phyloP scores from a whole-genome alignment of 495 filamentous ascomycete species.

The Collariella sp. region DNA sequence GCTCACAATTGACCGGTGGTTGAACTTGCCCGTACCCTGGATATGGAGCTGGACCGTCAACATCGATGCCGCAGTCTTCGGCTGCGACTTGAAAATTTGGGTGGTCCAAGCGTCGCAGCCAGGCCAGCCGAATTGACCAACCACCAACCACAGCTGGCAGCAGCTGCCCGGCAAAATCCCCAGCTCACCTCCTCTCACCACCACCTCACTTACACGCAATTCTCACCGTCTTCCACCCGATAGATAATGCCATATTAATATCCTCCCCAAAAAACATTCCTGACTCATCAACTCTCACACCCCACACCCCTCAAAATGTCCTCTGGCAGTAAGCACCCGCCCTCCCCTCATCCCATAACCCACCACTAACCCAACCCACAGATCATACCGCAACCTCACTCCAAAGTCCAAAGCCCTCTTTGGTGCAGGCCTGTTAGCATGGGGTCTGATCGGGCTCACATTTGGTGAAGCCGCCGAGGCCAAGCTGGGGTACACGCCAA shows the following conservation, averaged over 20 bases:
- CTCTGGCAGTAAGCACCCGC: constrained; percentile 16
- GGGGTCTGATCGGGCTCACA: constrained; percentile 37
- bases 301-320: constrained; percentile 13
- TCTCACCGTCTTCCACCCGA: background rate
- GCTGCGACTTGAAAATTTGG: constrained; percentile 22
- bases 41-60: background rate
- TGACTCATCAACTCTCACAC: background rate
- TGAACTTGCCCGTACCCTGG: background rate
- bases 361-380: background rate
- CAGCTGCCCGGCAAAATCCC: background rate
- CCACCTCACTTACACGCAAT: background rate
- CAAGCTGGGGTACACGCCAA: constrained; percentile 35
- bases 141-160: background rate
- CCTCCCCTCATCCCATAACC: background rate
- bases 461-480: constrained; percentile 35
- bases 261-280: background rate
- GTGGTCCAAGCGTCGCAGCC: constrained; percentile 22
- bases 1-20: background rate
- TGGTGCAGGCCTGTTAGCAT: constrained; percentile 35
- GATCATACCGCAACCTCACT: constrained; percentile 33
- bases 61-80: background rate
- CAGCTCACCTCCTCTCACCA: background rate
- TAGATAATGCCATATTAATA: background rate
- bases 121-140: constrained; percentile 3
- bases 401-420: constrained; percentile 30